Evolutionary conservation across 78 protist species (phyloP), one percentile per base, ranked within the genome.

Genomic region (Dictyostelium firmibasis): DNA sequence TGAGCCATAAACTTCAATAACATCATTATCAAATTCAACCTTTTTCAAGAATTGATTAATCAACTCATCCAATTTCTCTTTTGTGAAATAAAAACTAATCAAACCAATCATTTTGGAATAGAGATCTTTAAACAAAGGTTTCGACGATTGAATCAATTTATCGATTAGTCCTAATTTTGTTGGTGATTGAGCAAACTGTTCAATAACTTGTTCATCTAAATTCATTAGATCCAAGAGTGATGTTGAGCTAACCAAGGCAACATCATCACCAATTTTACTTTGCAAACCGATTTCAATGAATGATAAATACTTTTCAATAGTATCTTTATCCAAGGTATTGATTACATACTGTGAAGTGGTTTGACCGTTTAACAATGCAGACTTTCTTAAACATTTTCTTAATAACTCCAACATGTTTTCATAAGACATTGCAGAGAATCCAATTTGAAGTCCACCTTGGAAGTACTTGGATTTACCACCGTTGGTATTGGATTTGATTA

Each of bases 261-360:
- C 36, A 62, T 88, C 93, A 25, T 88, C 93, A 27, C 86, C 93
- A 38, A 64, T 47, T 47, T 88, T 88, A n/a, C 62, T 10, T 11
- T 25, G 41, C 23, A 88, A 60, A 0, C 85, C 86, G 2, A 31
- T 1, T 10, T 78, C 81, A 13, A 88, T 88, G 14, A 88, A 43
- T 18, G 64, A 57, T 25, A 27, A 14, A 44, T 88, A 88, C 20
- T 53, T 27, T 13, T 77, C 83, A 33, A 41, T 25, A 4, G 33
- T 25, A 10, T 47, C 25, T 18, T 47, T 41, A 13, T 9, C 9
- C 11, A 62, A 23, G 0, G 36, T 33, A 20, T 9, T 2, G 1
- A 4, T 13, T 2, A 85, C 20, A 23, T 88, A 88, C 18, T 79
- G 57, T 9, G 33, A 16, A 25, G 60, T 44, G 0, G 41, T 60